Evolutionary conservation across 2,329 filamentous ascomycete species (phyloP).

Genomic region (Penicillium sp.): DNA sequence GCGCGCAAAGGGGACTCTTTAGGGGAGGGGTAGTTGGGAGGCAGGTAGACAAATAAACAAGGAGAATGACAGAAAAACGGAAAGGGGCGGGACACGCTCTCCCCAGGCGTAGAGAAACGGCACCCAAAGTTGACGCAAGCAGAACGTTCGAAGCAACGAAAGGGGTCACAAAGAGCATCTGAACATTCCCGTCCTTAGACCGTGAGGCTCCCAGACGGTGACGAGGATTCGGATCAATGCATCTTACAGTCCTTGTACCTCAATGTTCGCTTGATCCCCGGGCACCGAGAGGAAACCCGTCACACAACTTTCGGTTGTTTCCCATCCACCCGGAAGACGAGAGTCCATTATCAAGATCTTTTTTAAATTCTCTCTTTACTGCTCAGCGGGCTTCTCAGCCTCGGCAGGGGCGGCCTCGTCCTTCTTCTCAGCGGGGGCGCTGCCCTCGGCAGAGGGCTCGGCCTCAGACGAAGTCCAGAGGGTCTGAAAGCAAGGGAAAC

Average conservation of each 20-base stretch:
- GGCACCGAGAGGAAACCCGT: constrained; percentile 10
- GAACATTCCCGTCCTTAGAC: constrained; percentile 6
- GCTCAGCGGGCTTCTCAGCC: constrained; percentile 44
- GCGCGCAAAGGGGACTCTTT: constrained; percentile 27
- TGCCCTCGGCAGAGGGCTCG: constrained; percentile 64
- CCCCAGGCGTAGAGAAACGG: constrained; percentile 10
- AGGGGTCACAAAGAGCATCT: constrained; percentile 1
- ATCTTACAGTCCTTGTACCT: constrained; percentile 5
- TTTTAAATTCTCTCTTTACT: constrained; percentile 32
- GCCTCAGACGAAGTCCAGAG: constrained; percentile 99
- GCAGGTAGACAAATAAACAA: constrained; percentile 28
- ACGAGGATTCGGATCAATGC: constrained; percentile 5
- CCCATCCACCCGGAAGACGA: constrained; percentile 25
- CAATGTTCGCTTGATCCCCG: constrained; percentile 6
- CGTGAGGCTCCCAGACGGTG: constrained; percentile 9
- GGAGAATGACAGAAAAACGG: constrained; percentile 26
- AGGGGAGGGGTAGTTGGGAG: constrained; percentile 23
- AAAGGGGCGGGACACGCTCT: constrained; percentile 6
- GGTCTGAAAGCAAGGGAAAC: constrained; percentile 55
- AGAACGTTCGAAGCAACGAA: constrained; percentile 7
- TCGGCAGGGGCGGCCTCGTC: constrained; percentile 41
- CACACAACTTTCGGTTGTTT: constrained; percentile 17
- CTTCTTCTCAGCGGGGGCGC: constrained; percentile 39
- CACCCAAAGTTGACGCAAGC: background rate
- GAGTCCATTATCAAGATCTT: constrained; percentile 33